A percentile compares a stretch with the other conserved stretches of the same genome.
These are phyloP conservation scores for Albizia julibrissin DNA, from an alignment of 306 rosid genomes.

Conservation along the genomic window DNA sequence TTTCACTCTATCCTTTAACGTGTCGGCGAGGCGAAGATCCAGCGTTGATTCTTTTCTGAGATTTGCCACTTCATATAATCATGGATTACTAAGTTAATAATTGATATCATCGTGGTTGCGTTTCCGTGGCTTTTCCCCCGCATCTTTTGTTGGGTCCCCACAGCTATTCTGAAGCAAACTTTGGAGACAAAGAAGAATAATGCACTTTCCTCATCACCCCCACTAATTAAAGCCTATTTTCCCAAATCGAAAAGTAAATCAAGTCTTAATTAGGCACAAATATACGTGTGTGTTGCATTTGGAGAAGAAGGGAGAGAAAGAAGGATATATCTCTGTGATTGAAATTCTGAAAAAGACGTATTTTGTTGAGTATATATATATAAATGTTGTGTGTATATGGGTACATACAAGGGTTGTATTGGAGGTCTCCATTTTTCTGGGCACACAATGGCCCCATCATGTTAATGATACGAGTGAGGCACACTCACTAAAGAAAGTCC, in stretches of 20 bases:
- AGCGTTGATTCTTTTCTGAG: not conserved
- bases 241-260: not conserved
- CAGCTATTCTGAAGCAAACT: not conserved
- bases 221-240: not conserved
- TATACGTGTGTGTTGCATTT: not conserved
- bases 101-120: not conserved
- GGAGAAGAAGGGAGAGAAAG: not conserved
- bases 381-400: no score
- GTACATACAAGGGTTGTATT: not conserved
- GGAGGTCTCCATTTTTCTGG: not conserved
- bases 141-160: not conserved
- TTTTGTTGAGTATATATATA: constrained; percentile 18
- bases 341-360: not conserved
- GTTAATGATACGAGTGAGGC: no score
- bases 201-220: not conserved
- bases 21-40: not conserved
- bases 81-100: not conserved
- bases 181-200: not conserved
- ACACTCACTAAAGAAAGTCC: not conserved
- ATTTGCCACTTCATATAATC: not conserved
- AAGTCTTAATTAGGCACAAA: not conserved
- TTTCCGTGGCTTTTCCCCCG: not conserved
- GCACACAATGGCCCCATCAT: constrained; percentile 14
- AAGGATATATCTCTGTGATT: not conserved
- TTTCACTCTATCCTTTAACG: not conserved